phyloP scores from a whole-genome alignment of 768 basidiomycete genomes.

The Lanmaoa pseudosensibilis region DNA sequence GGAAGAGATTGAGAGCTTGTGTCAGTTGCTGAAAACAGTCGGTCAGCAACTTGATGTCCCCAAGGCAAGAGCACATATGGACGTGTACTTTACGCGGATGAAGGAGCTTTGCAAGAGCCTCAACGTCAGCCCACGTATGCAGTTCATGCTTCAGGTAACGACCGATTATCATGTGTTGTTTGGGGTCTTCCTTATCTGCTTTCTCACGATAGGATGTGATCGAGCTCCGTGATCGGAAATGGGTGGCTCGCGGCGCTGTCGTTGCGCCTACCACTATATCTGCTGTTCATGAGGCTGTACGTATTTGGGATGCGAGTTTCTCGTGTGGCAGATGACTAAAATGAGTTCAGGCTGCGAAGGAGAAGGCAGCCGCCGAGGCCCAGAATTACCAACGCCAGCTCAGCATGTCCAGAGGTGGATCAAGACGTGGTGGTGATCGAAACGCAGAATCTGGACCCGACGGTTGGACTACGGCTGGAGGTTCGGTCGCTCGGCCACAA shows the following conservation, averaged over 20 bases:
- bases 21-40: constrained; percentile 89
- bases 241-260: constrained; percentile 69
- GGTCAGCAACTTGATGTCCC: constrained; percentile 77
- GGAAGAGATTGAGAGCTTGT: constrained; percentile 95
- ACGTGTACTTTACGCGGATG: constrained; percentile 92
- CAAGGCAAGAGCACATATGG: constrained; percentile 84
- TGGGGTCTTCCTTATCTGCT: neutral
- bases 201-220: constrained; percentile 71
- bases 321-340: constrained; percentile 4
- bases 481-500: constrained; percentile 51
- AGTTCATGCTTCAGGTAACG: constrained; percentile 91
- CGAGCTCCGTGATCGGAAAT: constrained; percentile 82
- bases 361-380: constrained; percentile 66
- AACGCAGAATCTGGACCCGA: constrained; percentile 68
- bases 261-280: constrained; percentile 87
- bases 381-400: constrained; percentile 59
- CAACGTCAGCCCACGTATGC: constrained; percentile 83
- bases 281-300: constrained; percentile 81
- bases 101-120: constrained; percentile 72
- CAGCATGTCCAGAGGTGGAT: constrained; percentile 88
- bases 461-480: constrained; percentile 81
- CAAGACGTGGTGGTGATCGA: constrained; percentile 79
- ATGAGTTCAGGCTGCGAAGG: constrained; percentile 67
- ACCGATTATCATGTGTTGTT: neutral
- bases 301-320: constrained; percentile 30